Evolutionary conservation across 75 land plant species (phyloP).

Genomic region (Ceratopteris richardii): DNA sequence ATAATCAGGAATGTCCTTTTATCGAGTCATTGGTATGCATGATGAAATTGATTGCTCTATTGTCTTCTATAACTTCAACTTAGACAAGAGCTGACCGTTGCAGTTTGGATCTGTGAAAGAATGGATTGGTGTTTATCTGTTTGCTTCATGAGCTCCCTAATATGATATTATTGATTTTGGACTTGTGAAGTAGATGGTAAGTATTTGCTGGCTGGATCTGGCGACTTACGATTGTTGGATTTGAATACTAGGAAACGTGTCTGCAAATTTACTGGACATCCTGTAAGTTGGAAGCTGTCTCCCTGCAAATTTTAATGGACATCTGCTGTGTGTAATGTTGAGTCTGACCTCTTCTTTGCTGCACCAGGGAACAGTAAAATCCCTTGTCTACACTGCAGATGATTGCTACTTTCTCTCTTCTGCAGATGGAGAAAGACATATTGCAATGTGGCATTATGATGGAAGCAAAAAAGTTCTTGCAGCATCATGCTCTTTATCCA

Average conservation of each 20-base stretch:
- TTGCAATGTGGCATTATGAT: slow-evolving; percentile 68
- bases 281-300: slow-evolving; percentile 41
- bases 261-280: slow-evolving; percentile 89
- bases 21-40: too few relatives aligned
- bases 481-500: slow-evolving; percentile 54
- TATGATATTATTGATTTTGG: too few relatives aligned
- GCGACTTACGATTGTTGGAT: slow-evolving; percentile 57
- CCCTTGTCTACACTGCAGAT: slow-evolving; percentile 51
- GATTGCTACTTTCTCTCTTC: slow-evolving; percentile 63
- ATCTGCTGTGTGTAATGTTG: too few relatives aligned
- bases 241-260: slow-evolving; percentile 52
- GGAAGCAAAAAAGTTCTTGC: slow-evolving; percentile 34
- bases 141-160: too few relatives aligned
- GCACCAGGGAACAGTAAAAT: slow-evolving; percentile 51
- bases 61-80: too few relatives aligned
- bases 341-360: slow-evolving; percentile 1
- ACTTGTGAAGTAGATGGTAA: slow-evolving; percentile 56
- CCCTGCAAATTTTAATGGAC: not conserved
- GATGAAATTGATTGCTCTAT: too few relatives aligned
- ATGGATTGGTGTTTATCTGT: too few relatives aligned
- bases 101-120: too few relatives aligned
- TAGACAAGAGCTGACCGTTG: too few relatives aligned
- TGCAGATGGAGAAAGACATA: slow-evolving; percentile 69
- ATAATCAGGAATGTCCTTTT: too few relatives aligned
- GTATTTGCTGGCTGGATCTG: slow-evolving; percentile 52